Evolutionary conservation across 352 stramenopile genomes (phyloP), one percentile per base, ranked within the genome.

Genomic region (Thalassiosira hispida): DNA sequence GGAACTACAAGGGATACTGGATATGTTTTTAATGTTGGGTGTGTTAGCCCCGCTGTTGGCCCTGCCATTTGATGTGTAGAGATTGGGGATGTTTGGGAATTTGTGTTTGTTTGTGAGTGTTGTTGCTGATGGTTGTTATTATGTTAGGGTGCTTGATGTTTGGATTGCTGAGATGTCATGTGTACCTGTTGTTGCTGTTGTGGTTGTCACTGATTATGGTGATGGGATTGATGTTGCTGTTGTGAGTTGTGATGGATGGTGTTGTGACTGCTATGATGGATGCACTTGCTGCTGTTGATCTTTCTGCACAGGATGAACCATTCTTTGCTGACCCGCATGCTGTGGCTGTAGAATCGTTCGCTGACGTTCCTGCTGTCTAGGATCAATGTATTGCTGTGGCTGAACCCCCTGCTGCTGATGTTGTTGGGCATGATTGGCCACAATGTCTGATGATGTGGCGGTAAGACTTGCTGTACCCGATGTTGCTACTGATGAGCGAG

Each of bases 131-230:
- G n/a, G n/a, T 23, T 65, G 52, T 46, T 12, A 20, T 33, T 31
- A 27, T 47, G 29, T 23, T 20, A 16, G 16, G 33, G 40, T 38
- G 8, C 8, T 38, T n/a, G 55, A 22, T 31, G 29, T 29, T 20
- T 35, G 12, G 53, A 29, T 46, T n/a, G 71, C 53, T 22, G 77
- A 35, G 38, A 29, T 75, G 51, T 27, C 16, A 20, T 20, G n/a
- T 27, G 46, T 49, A 35, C 33, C 60, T 53, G 33, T 68, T 46
- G 27, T 68, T 75, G 52, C n/a, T 18, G 53, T 20, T 78, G 66
- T 16, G 52, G 38, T 60, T 52, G 40, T 63, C 73, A 57, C 6
- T 55, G 46, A 14, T 73, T 23, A 67, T 77, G 64, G 59, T 47
- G 18, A 55, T 23, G 60, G 40, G 63, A 35, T 52, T 42, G 8